Evolutionary conservation across 305 asterid species (phyloP), one percentile per base, ranked within the genome.

Genomic region (Solanum hybrid): DNA sequence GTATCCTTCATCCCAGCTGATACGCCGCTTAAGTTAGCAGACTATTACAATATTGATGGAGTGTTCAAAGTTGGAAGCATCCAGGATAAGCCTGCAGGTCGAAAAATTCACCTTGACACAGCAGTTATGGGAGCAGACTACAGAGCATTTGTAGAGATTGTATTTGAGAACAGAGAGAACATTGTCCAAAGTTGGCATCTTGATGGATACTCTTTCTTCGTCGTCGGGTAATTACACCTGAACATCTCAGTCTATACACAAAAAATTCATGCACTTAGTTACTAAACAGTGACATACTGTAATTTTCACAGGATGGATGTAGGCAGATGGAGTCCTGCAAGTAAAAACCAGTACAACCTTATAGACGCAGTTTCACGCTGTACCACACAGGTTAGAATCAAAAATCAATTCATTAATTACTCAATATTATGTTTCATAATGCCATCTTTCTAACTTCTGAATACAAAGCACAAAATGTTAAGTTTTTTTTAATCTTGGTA

Each of bases 11-110:
- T 93, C 27, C 93, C 95, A 2, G 91, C 96, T 12, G 97, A 95
- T 87, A 96, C 96, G 3, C 98, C 97, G 1, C 94, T 96, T 8
- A 96, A 96, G 93, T 93, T 95, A 24, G 98, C 98, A 1, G 98
- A 96, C 80, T 94, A 95, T 88, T 96, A 36, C 93, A 92, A 93
- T 7, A 96, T 95, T 27, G 34, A 15, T 1, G 97, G 98, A 4
- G 96, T 96, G 0, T 96, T 94, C 88, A 90, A 86, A 10, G 94
- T 93, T 1, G 97, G 97, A n/a, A 95, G 96, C 94, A 94, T 95
- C 27, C 92, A 94, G 4, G 94, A 95, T 72, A 51, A 78, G 27
- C 95, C 96, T 7, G 26, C 41, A 1, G 91, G 91, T 24, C 33
- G 92, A 70, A 91, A 87, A 1, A 92, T 92, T 14, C 92, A 91